Evolutionary conservation across 2,329 filamentous ascomycete species (phyloP), one percentile per base, ranked within the genome.

Genomic region (Alternaria sp.): DNA sequence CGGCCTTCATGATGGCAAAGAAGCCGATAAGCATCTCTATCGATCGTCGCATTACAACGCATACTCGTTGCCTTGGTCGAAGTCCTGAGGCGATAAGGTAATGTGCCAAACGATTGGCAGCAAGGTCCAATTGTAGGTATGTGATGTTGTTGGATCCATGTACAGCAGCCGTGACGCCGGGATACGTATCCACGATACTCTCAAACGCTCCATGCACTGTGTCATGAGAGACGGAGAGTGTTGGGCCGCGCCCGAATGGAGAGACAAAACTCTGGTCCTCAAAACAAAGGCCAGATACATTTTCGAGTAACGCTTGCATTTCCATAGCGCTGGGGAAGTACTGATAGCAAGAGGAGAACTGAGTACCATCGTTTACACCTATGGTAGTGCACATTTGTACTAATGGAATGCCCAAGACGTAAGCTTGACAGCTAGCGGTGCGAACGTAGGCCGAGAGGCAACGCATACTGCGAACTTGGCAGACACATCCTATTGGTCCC

Each of bases 1-100:
- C 85, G 46, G 82, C 82, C 55, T 84, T 84, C 33, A 88, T 74
- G 17, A 86, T 78, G 2, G 84, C 85, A 54, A 85, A 77, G 48
- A 87, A 86, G 21, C 82, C 84, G 49, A 86, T 78, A 6, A 86
- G 74, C 83, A 87, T 85, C 62, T 85, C 83, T 46, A 85, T 73
- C 37, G 84, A 82, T 13, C 85, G 79, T 58, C 82, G 82, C 56
- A 83, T 81, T n/a, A 87, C 80, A 26, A 87, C 77, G n/a, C 82
- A 83, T 5, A 86, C 78, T 36, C 82, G 77, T 63, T 85, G 80
- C 5, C 78, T 58, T 8, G 69, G 71, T 21, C 56, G 55, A 24
- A 76, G 46, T 8, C 73, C 73, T 37, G 61, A 63, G 9, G 64
- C 51, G 36, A 75, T 69, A 26, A 76, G 71, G 29, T 75, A 58